These are phyloP conservation scores for Litsea cubeba DNA, from an alignment of 164 flowering plant genomes.

Conservation along the genomic window DNA sequence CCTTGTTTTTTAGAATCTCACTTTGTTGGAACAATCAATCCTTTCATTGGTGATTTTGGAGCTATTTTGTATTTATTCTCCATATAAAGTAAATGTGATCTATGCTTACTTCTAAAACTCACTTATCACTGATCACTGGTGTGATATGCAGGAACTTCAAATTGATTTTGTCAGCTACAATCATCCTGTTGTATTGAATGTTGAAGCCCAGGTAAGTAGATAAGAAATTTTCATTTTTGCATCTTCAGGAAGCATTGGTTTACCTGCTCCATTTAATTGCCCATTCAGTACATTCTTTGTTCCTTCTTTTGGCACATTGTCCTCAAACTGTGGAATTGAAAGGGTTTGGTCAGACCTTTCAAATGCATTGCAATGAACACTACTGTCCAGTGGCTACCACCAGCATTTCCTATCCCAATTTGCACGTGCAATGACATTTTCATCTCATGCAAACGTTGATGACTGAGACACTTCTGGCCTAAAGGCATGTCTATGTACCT, in stretches of 20 bases:
- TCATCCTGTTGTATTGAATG: conserved; percentile 86
- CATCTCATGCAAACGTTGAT: neutral
- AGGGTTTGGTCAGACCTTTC: neutral
- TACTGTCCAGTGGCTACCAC: neutral
- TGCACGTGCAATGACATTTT: neutral
- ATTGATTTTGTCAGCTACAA: conserved; percentile 57
- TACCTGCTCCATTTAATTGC: no score
- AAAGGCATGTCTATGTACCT: neutral
- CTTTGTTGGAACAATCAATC: neutral
- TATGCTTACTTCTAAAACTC: neutral
- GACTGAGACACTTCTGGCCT: neutral
- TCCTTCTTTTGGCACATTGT: neutral
- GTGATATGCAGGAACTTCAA: conserved; percentile 58
- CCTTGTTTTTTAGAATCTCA: neutral
- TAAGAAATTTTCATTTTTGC: neutral
- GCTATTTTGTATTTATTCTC: no score
- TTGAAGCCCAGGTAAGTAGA: conserved; percentile 75
- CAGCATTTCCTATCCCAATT: neutral
- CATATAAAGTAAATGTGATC: no score
- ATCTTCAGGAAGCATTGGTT: no score
- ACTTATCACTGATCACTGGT: neutral
- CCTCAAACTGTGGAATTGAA: neutral
- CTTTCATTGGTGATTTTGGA: neutral
- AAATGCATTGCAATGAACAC: neutral
- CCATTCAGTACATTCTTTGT: neutral